These are phyloP conservation scores for Xerocomellus chrysenteron DNA, from an alignment of 768 basidiomycete species.

Conservation along the genomic window DNA sequence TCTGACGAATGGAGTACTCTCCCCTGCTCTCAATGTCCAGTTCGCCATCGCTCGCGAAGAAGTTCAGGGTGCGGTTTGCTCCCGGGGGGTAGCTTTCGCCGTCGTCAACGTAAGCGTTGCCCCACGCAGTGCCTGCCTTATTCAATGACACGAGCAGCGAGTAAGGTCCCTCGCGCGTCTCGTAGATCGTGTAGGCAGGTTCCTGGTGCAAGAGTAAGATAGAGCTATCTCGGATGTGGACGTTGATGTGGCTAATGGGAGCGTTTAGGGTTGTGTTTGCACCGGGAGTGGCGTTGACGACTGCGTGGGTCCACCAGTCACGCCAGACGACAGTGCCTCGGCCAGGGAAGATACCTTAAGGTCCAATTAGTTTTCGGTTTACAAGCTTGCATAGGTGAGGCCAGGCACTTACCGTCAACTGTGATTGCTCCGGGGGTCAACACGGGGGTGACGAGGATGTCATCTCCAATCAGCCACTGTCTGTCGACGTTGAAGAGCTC, in stretches of 20 bases:
- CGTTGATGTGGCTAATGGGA: constrained; percentile 73
- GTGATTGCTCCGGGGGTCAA: constrained; percentile 63
- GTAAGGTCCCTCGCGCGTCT: constrained; percentile 62
- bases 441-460: constrained; percentile 77
- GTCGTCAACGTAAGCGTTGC: constrained; percentile 68
- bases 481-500: constrained; percentile 59
- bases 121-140: constrained; percentile 48
- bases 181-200: constrained; percentile 67
- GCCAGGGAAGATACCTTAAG: constrained; percentile 63
- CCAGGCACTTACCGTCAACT: constrained; percentile 52
- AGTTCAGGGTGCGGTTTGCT: constrained; percentile 46
- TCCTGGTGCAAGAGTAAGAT: constrained; percentile 60
- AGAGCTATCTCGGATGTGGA: constrained; percentile 70
- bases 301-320: constrained; percentile 71
- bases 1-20: constrained; percentile 38
- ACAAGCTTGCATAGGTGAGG: neutral
- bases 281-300: constrained; percentile 43
- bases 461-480: constrained; percentile 71
- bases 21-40: constrained; percentile 40
- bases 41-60: constrained; percentile 36
- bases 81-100: constrained; percentile 61
- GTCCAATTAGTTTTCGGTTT: neutral
- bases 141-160: constrained; percentile 59
- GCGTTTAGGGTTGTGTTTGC: constrained; percentile 53
- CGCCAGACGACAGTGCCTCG: constrained; percentile 59